Base-by-base conservation (phyloP, 306 rosid genomes). In the Lathyrus tuberosus region DNA sequence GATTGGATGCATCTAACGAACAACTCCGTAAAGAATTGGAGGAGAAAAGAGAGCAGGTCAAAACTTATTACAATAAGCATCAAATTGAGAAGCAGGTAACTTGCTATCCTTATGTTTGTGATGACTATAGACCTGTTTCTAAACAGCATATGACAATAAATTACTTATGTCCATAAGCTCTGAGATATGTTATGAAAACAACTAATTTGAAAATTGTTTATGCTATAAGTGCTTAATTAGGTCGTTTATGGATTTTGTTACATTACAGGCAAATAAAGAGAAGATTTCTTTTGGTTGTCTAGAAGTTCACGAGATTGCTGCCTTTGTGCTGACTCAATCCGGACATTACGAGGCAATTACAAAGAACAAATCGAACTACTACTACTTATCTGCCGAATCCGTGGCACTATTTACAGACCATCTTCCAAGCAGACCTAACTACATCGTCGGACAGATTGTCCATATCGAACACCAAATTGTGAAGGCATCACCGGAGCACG, bases 371-470 rank as follows among this genome's bases (percentile, higher is more conserved):
- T 79, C 92, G 52, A 87, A 89, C 84, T 86, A 95, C 85, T 91
- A 95, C 84, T 91, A 79, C 79, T 78, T 95, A 62, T 91, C 99
- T 18, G 68, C 86, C 37, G 99, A 89, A 89, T 95, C 97, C 6
- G 96, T 91, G 75, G 95, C 91, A 67, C 85, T 95, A 49, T 95
- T 95, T 81, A 85, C 84, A 4, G 99, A 87, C 69, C 89, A 79
- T 80, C 89, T 86, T 79, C 91, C 89, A 2, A 73, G 82, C 82
- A 84, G 86, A 77, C 92, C 96, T 76, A 89, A 86, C 86, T 89
- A 84, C 81, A 95, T 95, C 69, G 96, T 95, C 71, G 99, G 97
- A 75, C 99, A 91, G 89, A 85, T 95, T 80, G 99, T 95, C 85
- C 99, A 95, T 83, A 86, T 89, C 18, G 99, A 95, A 78, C 85